These are phyloP conservation scores for Breviolum minutum DNA, from an alignment of 73 alveolate genomes.

Conservation along the genomic window DNA sequence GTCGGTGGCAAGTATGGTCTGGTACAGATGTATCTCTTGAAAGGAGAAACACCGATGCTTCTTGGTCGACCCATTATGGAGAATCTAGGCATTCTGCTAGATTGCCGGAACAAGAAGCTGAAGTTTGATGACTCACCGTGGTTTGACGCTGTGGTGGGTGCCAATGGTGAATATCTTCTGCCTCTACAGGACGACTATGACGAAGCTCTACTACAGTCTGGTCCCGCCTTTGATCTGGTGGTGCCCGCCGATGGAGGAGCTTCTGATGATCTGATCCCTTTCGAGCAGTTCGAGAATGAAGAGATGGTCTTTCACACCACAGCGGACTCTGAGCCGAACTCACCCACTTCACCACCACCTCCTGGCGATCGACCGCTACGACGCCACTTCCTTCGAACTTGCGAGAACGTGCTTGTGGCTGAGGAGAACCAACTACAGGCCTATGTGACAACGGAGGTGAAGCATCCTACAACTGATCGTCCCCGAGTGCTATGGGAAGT, in stretches of 20 bases:
- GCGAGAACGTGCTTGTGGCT: neutral
- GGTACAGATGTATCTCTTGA: neutral
- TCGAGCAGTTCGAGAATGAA: neutral
- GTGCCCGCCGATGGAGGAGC: neutral
- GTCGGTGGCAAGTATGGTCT: neutral
- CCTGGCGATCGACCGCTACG: neutral
- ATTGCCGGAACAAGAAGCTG: neutral
- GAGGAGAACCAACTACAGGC: neutral
- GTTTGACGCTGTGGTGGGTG: neutral
- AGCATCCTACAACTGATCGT: neutral
- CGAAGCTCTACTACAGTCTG: neutral
- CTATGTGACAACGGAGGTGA: neutral
- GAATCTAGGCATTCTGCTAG: neutral
- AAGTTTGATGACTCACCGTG: neutral
- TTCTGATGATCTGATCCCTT: neutral
- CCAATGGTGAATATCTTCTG: neutral
- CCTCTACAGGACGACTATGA: neutral
- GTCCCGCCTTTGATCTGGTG: neutral
- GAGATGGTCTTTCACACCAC: neutral
- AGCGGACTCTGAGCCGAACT: neutral
- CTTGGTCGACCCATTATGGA: neutral
- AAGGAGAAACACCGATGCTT: neutral
- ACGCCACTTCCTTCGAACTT: neutral
- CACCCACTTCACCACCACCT: too few relatives aligned
- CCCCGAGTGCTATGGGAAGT: neutral